These are phyloP conservation scores for Aspergillus sp. DNA, from an alignment of 2,329 filamentous ascomycete genomes.

Conservation along the genomic window DNA sequence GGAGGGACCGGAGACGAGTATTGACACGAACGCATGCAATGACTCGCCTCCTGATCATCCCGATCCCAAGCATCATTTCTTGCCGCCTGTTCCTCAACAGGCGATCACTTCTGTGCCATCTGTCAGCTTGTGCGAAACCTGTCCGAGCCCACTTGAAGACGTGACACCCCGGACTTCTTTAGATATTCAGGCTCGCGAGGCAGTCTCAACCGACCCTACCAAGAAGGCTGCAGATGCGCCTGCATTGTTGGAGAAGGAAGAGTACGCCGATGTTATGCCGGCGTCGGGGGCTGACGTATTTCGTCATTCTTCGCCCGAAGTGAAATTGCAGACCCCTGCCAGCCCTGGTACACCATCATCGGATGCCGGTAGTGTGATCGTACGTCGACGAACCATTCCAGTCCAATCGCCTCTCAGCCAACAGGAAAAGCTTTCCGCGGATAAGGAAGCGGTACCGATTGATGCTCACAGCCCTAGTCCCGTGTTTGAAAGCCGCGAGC, in stretches of 20 bases:
- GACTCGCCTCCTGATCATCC: not conserved
- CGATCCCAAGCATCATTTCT: not conserved
- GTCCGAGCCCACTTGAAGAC: not conserved
- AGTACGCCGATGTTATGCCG: not conserved
- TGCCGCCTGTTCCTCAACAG: not conserved
- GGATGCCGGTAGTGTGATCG: constrained; percentile 7
- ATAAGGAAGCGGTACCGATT: not conserved
- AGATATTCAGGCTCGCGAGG: not conserved
- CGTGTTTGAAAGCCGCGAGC: not conserved
- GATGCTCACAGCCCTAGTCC: not conserved
- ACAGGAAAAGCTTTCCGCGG: no score
- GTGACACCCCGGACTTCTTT: not conserved
- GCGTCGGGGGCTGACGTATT: not conserved
- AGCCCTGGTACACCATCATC: constrained; percentile 5
- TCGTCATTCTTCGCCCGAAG: not conserved
- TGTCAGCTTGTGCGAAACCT: not conserved
- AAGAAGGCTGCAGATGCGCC: not conserved
- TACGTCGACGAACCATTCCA: not conserved
- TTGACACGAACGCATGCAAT: not conserved
- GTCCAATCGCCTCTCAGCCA: not conserved
- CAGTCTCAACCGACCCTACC: not conserved
- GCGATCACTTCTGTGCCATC: not conserved
- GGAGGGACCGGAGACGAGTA: not conserved
- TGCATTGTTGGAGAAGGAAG: not conserved
- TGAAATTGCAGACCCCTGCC: not conserved